Evolutionary conservation across 2,329 filamentous ascomycete species (phyloP).

Genomic region (Coniochaeta ligniaria): DNA sequence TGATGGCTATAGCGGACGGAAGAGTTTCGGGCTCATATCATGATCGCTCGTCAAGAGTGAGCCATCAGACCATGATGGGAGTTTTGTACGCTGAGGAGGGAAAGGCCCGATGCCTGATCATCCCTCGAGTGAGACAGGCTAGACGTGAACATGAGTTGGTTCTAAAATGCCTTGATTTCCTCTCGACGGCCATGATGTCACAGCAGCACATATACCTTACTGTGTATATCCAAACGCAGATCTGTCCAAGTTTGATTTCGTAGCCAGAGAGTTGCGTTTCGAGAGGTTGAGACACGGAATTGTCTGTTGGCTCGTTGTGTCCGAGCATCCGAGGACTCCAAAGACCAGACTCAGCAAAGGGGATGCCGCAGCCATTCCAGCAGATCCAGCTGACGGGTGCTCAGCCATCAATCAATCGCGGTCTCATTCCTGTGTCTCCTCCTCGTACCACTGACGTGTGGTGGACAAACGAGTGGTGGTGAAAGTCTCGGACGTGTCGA

Average conservation of each 20-base stretch:
- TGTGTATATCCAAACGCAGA: not conserved
- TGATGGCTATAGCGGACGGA: not conserved
- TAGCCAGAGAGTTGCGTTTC: not conserved
- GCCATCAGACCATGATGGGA: no score
- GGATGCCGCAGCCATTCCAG: not conserved
- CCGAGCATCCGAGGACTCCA: not conserved
- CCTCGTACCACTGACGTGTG: not conserved
- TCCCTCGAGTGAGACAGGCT: not conserved
- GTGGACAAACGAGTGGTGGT: not conserved
- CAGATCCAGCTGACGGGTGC: not conserved
- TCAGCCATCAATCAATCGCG: not conserved
- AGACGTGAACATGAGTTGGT: not conserved
- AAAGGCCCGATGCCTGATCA: not conserved
- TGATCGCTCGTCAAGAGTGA: not conserved
- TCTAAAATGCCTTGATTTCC: not conserved
- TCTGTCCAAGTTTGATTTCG: not conserved
- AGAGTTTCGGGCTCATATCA: no score
- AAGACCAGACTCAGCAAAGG: not conserved
- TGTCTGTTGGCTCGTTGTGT: not conserved
- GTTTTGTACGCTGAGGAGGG: not conserved
- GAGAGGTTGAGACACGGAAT: not conserved
- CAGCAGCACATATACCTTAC: not conserved
- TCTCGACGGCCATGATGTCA: not conserved
- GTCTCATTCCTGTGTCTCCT: conserved; percentile 1
- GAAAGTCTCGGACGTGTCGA: not conserved